These are phyloP conservation scores for Lithohypha guttulata DNA, from an alignment of 2,329 filamentous ascomycete species.

Conservation along the genomic window DNA sequence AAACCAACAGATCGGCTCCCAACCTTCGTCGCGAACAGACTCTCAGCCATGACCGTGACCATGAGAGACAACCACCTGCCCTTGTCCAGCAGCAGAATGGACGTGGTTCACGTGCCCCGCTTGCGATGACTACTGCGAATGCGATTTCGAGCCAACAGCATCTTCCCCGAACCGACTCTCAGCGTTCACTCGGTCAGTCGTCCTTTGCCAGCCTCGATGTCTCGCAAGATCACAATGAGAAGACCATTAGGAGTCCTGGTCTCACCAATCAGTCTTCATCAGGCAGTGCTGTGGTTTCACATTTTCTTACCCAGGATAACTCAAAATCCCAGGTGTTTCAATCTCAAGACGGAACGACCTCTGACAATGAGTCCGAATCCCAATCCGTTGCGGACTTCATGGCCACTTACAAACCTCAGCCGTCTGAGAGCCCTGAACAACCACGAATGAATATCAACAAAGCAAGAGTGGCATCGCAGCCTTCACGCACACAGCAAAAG, in stretches of 20 bases:
- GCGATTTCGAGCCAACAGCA: constrained; percentile 32
- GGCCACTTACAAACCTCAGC: constrained; percentile 37
- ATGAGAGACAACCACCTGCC: constrained; percentile 13
- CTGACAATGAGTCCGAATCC: too few relatives aligned
- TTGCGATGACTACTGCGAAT: constrained; percentile 40
- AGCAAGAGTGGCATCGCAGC: constrained; percentile 22
- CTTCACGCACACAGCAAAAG: constrained; percentile 39
- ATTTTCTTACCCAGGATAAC: constrained; percentile 28
- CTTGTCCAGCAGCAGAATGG: constrained; percentile 23
- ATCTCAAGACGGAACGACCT: constrained; percentile 31
- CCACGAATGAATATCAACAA: constrained; percentile 23
- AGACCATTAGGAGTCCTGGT: constrained; percentile 23
- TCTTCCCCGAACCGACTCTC: constrained; percentile 17
- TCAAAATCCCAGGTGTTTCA: constrained; percentile 21
- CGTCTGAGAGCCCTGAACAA: constrained; percentile 32
- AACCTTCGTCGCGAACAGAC: constrained; percentile 13
- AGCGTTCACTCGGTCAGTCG: constrained; percentile 22
- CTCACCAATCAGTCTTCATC: constrained; percentile 33
- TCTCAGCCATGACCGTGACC: constrained; percentile 8
- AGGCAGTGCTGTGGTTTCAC: constrained; percentile 37
- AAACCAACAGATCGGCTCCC: constrained; percentile 18
- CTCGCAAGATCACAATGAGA: constrained; percentile 23
- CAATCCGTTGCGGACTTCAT: constrained; percentile 38
- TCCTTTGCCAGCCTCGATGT: constrained; percentile 28
- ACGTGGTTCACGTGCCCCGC: constrained; percentile 34